These are phyloP conservation scores for Vigna nakashimae DNA, from an alignment of 306 rosid genomes.

Conservation along the genomic window DNA sequence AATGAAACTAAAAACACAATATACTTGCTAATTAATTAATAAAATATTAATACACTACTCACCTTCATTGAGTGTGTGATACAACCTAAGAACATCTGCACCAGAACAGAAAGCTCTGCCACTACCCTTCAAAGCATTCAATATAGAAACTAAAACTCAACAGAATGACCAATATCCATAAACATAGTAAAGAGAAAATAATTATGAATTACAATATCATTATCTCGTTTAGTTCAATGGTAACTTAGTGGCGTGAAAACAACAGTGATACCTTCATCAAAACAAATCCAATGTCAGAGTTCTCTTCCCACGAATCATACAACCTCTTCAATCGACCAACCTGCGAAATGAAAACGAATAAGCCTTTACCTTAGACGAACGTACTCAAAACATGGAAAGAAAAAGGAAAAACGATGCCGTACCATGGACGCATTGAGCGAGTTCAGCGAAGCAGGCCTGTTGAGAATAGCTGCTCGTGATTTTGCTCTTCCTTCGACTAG, in stretches of 20 bases:
- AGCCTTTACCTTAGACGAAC: constrained; percentile 1
- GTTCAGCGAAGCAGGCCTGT: constrained; percentile 74
- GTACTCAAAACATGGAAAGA: constrained; percentile 32
- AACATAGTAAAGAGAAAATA: background rate
- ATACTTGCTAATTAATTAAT: background rate
- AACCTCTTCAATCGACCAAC: constrained; percentile 80
- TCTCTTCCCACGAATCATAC: constrained; percentile 97
- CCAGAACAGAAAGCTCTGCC: constrained; percentile 97
- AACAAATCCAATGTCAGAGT: constrained; percentile 85
- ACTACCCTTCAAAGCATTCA: constrained; percentile 70
- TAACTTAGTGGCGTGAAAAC: constrained; percentile 1
- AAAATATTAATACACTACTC: constrained; percentile 35
- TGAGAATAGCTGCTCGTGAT: constrained; percentile 83
- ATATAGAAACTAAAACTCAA: constrained; percentile 50
- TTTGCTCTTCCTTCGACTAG: constrained; percentile 84
- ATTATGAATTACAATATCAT: background rate
- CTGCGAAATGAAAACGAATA: constrained; percentile 56
- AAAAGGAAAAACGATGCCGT: background rate
- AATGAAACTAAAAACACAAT: constrained; percentile 16
- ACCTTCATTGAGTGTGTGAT: constrained; percentile 76
- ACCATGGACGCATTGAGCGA: constrained; percentile 77
- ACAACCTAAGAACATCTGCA: constrained; percentile 75
- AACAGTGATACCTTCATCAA: constrained; percentile 77
- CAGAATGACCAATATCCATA: constrained; percentile 30
- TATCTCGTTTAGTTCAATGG: constrained; percentile 9